Evolutionary conservation across 257 asterid genomes (phyloP).

Genomic region (Oldenlandia corymbosa): DNA sequence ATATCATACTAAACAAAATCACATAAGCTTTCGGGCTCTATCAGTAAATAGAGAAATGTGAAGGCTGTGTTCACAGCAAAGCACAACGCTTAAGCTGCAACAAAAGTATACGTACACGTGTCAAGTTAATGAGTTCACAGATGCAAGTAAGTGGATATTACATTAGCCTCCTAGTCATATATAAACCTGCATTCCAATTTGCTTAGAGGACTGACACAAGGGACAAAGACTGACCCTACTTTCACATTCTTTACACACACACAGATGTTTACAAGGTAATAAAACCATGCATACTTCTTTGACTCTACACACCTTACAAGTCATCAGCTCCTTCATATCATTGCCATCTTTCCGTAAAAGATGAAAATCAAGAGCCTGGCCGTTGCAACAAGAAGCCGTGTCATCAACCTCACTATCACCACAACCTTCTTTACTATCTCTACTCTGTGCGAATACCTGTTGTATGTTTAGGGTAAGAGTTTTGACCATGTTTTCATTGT

Average conservation of each 20-base stretch:
- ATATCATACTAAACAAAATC: neutral
- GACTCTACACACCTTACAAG: slow-evolving; percentile 78
- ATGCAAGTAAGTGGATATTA: slow-evolving; percentile 21
- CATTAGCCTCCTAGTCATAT: slow-evolving; percentile 39
- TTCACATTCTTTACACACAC: slow-evolving; percentile 91
- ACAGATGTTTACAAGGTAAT: slow-evolving; percentile 94
- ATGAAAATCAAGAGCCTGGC: slow-evolving; percentile 43
- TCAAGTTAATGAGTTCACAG: slow-evolving; percentile 15
- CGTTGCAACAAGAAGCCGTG: slow-evolving; percentile 80
- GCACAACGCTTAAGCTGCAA: neutral
- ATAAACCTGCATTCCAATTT: slow-evolving; percentile 82
- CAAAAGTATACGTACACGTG: neutral
- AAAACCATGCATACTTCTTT: slow-evolving; percentile 77
- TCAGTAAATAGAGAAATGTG: neutral
- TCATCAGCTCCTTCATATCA: slow-evolving; percentile 56
- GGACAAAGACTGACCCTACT: slow-evolving; percentile 71
- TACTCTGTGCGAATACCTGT: slow-evolving; percentile 63
- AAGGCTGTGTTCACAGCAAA: no score
- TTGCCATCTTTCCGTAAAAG: slow-evolving; percentile 40
- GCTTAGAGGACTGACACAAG: slow-evolving; percentile 71
- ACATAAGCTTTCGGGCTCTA: neutral
- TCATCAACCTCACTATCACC: slow-evolving; percentile 94
- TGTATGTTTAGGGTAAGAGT: slow-evolving; percentile 65
- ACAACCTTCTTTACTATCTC: slow-evolving; percentile 95
- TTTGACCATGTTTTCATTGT: slow-evolving; percentile 72